Evolutionary conservation across 2,329 filamentous ascomycete species (phyloP), one percentile per base, ranked within the genome.

Genomic region (Pyrenophora seminiperda): DNA sequence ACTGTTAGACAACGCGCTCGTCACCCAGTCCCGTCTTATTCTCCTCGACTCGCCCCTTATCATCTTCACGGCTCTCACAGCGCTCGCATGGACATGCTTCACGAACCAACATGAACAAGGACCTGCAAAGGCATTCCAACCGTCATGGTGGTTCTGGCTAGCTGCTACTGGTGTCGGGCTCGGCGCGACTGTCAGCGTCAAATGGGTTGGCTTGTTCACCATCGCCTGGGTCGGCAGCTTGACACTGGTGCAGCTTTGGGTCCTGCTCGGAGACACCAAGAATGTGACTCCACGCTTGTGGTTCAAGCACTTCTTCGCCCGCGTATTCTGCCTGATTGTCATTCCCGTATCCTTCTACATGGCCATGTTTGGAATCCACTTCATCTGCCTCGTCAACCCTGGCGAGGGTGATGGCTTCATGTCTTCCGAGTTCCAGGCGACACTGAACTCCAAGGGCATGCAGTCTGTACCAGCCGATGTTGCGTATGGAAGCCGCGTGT

Each of bases 381-480:
- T 99, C 76, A 63, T 92, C 62, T 95, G 90, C 79, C 83, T 99
- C 33, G 84, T 88, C 53, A 99, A 99, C 76, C 94, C 94, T 20
- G 94, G 94, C 53, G 94, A 99, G 43, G 94, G 94, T 46, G 94
- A 99, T 74, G 94, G 94, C 47, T 99, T 99, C 80, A 99, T 99
- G 94, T 97, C 92, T 70, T 96, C 93, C 47, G 94, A 99, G 71
- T 99, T 99, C 80, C 94, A 99, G 77, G 89, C 94, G 24, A 97
- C 94, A 2, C 81, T 99, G 61, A 99, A 97, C 78, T 92, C 86
- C 67, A 99, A 97, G 80, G 87, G 84, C 44, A 99, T 99, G 94
- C 87, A 91, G 71, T 91, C 96, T 74, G 91, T 96, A 4, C 88
- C 94, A 2, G 94, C 90, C 22, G 92, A 99, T 75, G 88, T 99